phyloP scores from a whole-genome alignment of 805 yeast species.

The Saccharomycopsis sp. region DNA sequence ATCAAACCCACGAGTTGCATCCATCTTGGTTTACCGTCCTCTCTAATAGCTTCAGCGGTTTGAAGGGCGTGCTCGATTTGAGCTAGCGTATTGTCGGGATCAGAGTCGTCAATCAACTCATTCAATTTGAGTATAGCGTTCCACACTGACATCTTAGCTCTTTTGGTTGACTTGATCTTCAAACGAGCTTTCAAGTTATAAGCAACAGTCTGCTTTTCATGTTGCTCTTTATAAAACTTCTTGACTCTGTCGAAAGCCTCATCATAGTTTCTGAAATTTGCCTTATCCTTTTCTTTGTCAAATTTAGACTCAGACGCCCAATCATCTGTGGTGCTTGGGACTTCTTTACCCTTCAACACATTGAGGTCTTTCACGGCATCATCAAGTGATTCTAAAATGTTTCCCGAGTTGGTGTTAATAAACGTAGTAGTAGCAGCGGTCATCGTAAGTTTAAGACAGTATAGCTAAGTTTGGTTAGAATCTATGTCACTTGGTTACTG shows the following conservation, averaged over 20 bases:
- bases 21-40: conserved; percentile 67
- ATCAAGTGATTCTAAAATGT: conserved; percentile 25
- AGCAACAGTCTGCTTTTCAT: conserved; percentile 63
- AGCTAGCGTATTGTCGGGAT: conserved; percentile 68
- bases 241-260: conserved; percentile 63
- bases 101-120: conserved; percentile 60
- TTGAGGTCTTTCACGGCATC: conserved; percentile 39
- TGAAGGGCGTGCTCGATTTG: conserved; percentile 72
- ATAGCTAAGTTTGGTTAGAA: neutral
- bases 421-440: conserved; percentile 7
- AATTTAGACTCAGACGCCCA: conserved; percentile 16
- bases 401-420: conserved; percentile 17
- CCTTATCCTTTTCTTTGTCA: conserved; percentile 28
- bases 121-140: conserved; percentile 59
- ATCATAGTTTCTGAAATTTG: conserved; percentile 56
- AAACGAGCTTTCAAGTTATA: conserved; percentile 66
- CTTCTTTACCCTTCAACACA: conserved; percentile 29
- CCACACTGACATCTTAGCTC: conserved; percentile 68
- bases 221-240: conserved; percentile 61
- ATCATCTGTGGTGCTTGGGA: conserved; percentile 14
- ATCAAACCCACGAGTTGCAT: conserved; percentile 67
- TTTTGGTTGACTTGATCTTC: conserved; percentile 57
- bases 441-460: neutral
- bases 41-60: conserved; percentile 67
- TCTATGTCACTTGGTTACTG: too few species aligned